These are phyloP conservation scores for Articulospora tetracladia DNA, from an alignment of 495 filamentous ascomycete species.

Conservation along the genomic window DNA sequence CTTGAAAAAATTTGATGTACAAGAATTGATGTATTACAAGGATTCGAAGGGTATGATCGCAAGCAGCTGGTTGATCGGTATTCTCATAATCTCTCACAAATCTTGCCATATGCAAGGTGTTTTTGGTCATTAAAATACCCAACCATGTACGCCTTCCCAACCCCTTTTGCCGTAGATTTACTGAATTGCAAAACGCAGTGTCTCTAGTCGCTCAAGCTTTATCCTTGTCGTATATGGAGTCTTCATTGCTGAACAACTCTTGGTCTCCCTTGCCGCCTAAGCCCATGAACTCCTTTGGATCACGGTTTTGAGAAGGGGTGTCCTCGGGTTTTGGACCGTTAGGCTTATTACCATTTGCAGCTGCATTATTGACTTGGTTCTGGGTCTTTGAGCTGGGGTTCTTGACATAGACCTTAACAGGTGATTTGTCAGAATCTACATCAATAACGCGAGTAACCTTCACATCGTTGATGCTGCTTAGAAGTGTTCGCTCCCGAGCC, in stretches of 20 bases:
- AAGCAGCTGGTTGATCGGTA: not conserved
- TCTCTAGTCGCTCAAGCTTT: not conserved
- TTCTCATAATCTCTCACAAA: not conserved
- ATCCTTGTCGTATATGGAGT: conserved; percentile 41
- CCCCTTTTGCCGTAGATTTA: not conserved
- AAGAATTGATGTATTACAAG: not conserved
- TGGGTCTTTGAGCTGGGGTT: conserved; percentile 47
- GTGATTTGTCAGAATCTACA: conserved; percentile 41
- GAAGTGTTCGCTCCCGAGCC: conserved; percentile 75
- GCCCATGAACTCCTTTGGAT: conserved; percentile 70
- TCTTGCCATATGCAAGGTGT: too few species aligned
- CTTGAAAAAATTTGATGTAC: not conserved
- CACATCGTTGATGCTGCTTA: conserved; percentile 78
- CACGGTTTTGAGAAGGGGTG: conserved; percentile 59
- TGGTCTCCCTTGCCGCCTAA: conserved; percentile 83
- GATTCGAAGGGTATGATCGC: not conserved
- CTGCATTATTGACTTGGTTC: conserved; percentile 21
- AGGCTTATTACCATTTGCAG: conserved; percentile 17
- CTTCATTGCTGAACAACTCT: conserved; percentile 63
- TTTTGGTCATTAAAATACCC: not conserved
- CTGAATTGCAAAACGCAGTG: not conserved
- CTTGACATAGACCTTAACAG: conserved; percentile 76
- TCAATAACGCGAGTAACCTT: conserved; percentile 60
- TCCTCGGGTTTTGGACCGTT: conserved; percentile 41
- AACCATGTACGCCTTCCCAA: not conserved